These are phyloP conservation scores for Prunus mongolica DNA, from an alignment of 306 rosid genomes.

Conservation along the genomic window DNA sequence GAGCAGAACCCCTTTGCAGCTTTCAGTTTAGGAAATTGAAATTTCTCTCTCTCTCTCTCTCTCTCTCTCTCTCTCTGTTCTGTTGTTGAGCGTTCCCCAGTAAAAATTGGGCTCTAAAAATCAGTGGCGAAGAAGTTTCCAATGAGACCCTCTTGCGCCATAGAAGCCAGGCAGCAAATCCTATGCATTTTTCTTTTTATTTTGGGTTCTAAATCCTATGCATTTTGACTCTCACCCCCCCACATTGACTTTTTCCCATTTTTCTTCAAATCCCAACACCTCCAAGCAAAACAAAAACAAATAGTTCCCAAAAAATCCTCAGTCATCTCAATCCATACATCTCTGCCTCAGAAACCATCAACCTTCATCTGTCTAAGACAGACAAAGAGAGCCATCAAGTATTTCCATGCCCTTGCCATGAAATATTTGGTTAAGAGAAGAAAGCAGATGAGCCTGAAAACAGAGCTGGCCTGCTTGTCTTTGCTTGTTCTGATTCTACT, in stretches of 20 bases:
- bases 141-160: constrained; percentile 2
- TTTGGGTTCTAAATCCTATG: constrained; percentile 16
- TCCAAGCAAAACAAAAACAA: constrained; percentile 15
- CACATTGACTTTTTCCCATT: constrained; percentile 43
- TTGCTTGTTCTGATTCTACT: constrained; percentile 42
- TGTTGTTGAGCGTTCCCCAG: constrained; percentile 20
- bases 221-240: constrained; percentile 43
- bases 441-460: constrained; percentile 31
- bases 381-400: not conserved
- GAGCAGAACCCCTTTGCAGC: constrained; percentile 20
- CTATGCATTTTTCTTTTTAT: not conserved
- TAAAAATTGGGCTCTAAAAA: constrained; percentile 48
- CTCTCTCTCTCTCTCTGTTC: no score
- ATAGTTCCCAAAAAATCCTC: constrained; percentile 15
- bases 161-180: constrained; percentile 22
- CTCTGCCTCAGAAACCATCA: not conserved
- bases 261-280: constrained; percentile 43
- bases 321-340: not conserved
- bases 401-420: constrained; percentile 40
- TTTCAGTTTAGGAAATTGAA: constrained; percentile 35
- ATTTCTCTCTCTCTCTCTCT: constrained; percentile 1
- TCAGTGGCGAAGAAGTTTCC: constrained; percentile 34
- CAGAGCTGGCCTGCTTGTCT: constrained; percentile 30
- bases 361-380: not conserved
- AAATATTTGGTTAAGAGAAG: constrained; percentile 37